Evolutionary conservation across 768 basidiomycete species (phyloP).

Genomic region (Collybia nuda): DNA sequence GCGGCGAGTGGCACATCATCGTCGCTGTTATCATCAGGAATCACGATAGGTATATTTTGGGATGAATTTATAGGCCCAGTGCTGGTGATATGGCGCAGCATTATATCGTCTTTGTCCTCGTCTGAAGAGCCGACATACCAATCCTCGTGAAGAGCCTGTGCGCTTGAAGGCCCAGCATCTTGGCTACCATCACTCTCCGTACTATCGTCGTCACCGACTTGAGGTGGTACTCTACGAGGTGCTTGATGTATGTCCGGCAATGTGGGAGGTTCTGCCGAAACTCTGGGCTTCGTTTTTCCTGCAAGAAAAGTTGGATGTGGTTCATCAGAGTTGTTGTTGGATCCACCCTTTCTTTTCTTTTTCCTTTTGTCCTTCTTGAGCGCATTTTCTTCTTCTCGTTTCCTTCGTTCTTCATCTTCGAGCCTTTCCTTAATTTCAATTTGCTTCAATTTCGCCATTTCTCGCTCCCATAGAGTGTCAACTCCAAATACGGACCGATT

Average conservation of each 20-base stretch:
- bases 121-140: conserved; percentile 67
- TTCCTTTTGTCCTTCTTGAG: conserved; percentile 47
- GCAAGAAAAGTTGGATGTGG: conserved; percentile 11
- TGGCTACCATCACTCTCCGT: conserved; percentile 58
- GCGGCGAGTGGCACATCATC: conserved; percentile 79
- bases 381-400: conserved; percentile 44
- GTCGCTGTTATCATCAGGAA: conserved; percentile 58
- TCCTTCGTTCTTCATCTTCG: conserved; percentile 53
- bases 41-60: conserved; percentile 17
- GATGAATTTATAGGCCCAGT: conserved; percentile 52
- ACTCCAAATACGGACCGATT: conserved; percentile 89
- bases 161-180: conserved; percentile 16
- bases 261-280: conserved; percentile 40
- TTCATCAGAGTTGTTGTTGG: conserved; percentile 9
- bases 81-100: conserved; percentile 56
- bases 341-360: conserved; percentile 45
- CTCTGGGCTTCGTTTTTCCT: conserved; percentile 20
- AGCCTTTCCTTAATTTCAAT: conserved; percentile 70
- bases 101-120: conserved; percentile 44
- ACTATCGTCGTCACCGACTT: conserved; percentile 37
- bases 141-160: conserved; percentile 13
- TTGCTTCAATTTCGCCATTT: conserved; percentile 75
- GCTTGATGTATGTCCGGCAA: conserved; percentile 43
- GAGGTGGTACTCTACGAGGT: conserved; percentile 35
- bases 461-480: conserved; percentile 90